Evolutionary conservation across 2,329 filamentous ascomycete genomes (phyloP).

Genomic region (Sporothrix variecibatus): DNA sequence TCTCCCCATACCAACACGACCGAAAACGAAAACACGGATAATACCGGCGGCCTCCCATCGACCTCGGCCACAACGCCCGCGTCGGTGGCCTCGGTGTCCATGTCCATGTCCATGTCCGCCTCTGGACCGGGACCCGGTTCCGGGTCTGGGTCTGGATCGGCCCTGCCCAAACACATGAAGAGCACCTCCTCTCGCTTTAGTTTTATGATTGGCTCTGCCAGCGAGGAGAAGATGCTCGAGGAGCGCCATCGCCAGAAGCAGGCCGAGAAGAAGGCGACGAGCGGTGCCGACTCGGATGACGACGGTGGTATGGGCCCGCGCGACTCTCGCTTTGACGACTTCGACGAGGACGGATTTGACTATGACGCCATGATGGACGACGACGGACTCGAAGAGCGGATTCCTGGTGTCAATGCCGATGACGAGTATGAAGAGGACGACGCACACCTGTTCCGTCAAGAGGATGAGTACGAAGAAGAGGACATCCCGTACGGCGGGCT

Average conservation of each 20-base stretch:
- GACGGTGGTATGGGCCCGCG: constrained; percentile 37
- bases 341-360: constrained; percentile 62
- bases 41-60: constrained; percentile 31
- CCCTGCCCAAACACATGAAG: constrained; percentile 65
- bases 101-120: neutral
- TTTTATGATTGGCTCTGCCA: constrained; percentile 72
- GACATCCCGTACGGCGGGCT: constrained; percentile 48
- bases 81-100: constrained; percentile 43
- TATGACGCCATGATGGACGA: constrained; percentile 67
- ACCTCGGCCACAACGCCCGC: constrained; percentile 24
- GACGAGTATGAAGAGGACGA: constrained; percentile 46
- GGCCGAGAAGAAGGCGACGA: constrained; percentile 57
- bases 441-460: constrained; percentile 39
- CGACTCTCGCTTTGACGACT: constrained; percentile 62
- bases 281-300: constrained; percentile 30
- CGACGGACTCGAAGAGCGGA: constrained; percentile 66
- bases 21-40: constrained; percentile 37
- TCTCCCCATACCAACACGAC: constrained; percentile 45
- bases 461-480: constrained; percentile 46
- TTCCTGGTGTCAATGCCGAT: constrained; percentile 56
- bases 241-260: constrained; percentile 70
- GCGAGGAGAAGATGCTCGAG: constrained; percentile 68
- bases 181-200: constrained; percentile 80
- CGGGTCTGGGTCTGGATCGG: too few relatives aligned
- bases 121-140: neutral